Conservation (phyloP, 495 filamentous ascomycete genomes). For the Elaphomyces granulatus region DNA sequence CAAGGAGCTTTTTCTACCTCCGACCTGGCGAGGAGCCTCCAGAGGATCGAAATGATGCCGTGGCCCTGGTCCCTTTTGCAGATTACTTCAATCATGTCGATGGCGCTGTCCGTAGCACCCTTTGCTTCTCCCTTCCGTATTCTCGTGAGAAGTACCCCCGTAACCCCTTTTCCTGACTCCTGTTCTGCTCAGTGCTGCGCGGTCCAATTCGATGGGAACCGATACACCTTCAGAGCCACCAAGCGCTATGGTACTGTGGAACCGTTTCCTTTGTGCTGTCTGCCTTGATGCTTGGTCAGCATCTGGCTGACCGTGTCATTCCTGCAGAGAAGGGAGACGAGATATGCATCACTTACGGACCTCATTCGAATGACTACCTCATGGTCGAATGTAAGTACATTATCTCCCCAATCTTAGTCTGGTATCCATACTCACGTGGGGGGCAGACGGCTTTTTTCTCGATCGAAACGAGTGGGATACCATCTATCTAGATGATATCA, state of each 20-base stretch:
- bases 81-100: constrained; percentile 80
- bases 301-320: background rate
- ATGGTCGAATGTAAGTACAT: constrained; percentile 52
- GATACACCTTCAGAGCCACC: constrained; percentile 46
- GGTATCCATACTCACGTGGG: background rate
- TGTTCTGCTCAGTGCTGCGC: too few species aligned
- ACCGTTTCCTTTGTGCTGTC: background rate
- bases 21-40: constrained; percentile 35
- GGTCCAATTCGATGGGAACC: constrained; percentile 40
- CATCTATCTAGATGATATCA: constrained; percentile 48
- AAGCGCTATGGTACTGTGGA: constrained; percentile 37
- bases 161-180: too few species aligned
- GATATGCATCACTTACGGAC: constrained; percentile 65
- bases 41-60: constrained; percentile 46
- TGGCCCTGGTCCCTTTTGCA: constrained; percentile 71
- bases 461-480: constrained; percentile 51
- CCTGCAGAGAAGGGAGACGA: constrained; percentile 45
- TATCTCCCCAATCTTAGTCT: constrained; percentile 3
- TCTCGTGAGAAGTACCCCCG: too few species aligned
- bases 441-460: constrained; percentile 59
- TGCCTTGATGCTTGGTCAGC: background rate
- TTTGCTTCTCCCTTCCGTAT: too few species aligned
- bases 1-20: constrained; percentile 66
- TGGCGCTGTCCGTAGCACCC: too few species aligned
- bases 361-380: constrained; percentile 66